Percentiles rank a stretch among this genome's conserved stretches.
These are phyloP conservation scores for Tetrahymena thermophila DNA, from an alignment of 73 alveolate genomes.

Conservation along the genomic window DNA sequence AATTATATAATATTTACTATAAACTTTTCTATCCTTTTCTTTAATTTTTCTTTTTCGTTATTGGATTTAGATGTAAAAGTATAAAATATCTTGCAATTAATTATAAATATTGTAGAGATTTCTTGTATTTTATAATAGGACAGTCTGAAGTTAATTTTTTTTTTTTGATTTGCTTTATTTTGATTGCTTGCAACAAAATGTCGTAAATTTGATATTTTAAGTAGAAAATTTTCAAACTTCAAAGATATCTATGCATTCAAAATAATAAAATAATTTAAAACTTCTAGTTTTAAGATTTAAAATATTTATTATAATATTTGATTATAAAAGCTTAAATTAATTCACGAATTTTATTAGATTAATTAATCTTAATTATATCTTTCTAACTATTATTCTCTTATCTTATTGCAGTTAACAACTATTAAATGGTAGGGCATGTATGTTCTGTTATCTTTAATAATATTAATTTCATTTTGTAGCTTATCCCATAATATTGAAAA, in stretches of 20 bases:
- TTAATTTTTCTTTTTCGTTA: not conserved
- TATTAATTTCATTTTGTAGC: too few species aligned
- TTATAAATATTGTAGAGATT: not conserved
- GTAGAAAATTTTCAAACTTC: not conserved
- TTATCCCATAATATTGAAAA: too few species aligned
- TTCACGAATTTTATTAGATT: too few species aligned
- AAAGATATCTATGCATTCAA: not conserved
- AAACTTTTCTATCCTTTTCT: not conserved
- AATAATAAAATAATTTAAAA: too few species aligned
- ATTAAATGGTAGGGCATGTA: too few species aligned
- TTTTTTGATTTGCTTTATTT: not conserved
- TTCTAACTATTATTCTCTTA: too few species aligned
- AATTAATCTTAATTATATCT: too few species aligned
- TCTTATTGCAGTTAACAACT: too few species aligned
- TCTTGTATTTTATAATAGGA: not conserved
- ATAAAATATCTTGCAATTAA: not conserved
- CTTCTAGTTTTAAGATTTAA: not conserved
- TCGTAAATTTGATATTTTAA: not conserved
- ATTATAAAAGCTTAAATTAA: too few species aligned
- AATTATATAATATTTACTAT: not conserved
- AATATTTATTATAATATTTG: too few species aligned
- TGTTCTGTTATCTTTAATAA: too few species aligned
- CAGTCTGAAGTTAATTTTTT: not conserved
- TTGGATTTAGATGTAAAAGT: not conserved
- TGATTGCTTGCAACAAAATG: not conserved